These are phyloP conservation scores for Chlorociboria aeruginascens DNA, from an alignment of 495 filamentous ascomycete genomes.

Conservation along the genomic window DNA sequence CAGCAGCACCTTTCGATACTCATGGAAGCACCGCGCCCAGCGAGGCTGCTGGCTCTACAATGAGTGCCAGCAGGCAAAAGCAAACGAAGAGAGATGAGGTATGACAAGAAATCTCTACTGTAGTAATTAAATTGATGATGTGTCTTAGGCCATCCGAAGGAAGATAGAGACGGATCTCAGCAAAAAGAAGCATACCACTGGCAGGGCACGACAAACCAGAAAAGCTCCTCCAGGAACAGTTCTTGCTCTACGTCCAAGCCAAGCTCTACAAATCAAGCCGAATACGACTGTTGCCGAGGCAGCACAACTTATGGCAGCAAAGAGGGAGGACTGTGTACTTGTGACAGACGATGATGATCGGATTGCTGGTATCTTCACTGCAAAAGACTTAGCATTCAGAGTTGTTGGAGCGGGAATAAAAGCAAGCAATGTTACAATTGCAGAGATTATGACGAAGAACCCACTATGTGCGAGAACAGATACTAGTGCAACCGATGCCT, in stretches of 20 bases:
- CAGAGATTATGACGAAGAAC: constrained; percentile 99
- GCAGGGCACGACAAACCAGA: constrained; percentile 67
- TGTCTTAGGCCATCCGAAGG: constrained; percentile 75
- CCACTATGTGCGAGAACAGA: constrained; percentile 94
- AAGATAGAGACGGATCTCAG: constrained; percentile 96
- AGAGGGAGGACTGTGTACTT: constrained; percentile 96
- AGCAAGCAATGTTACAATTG: constrained; percentile 79
- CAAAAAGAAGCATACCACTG: constrained; percentile 79
- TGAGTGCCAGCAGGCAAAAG: constrained; percentile 82
- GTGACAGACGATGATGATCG: constrained; percentile 97
- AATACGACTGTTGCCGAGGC: constrained; percentile 89
- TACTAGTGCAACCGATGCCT: constrained; percentile 92
- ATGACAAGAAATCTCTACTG: constrained; percentile 22
- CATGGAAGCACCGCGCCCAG: constrained; percentile 35
- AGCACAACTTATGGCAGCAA: constrained; percentile 97
- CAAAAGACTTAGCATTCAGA: constrained; percentile 95
- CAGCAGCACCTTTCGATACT: constrained; percentile 48
- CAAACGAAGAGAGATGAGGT: constrained; percentile 98
- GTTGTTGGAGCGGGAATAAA: constrained; percentile 92
- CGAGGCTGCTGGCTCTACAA: constrained; percentile 62
- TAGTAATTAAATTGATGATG: constrained; percentile 4
- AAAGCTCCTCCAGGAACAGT: constrained; percentile 96
- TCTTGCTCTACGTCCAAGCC: constrained; percentile 85
- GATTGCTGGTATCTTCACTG: constrained; percentile 97
- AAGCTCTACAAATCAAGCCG: constrained; percentile 96